Base-by-base conservation (phyloP, 805 yeast species). In the Metschnikowia gruessii region DNA sequence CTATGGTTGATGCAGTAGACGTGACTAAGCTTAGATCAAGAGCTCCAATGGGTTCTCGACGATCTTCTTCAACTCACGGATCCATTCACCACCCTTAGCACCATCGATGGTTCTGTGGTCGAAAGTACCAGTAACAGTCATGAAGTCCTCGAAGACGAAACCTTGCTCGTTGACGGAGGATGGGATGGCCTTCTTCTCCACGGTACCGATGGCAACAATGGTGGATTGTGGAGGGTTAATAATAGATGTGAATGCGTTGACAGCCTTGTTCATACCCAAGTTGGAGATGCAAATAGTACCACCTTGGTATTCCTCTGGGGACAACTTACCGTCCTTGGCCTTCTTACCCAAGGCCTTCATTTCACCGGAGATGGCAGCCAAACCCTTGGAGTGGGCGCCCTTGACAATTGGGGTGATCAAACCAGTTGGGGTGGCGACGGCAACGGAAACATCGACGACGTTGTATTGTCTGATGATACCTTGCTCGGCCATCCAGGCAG, bases 21-120 rank as follows among this genome's bases (percentile, higher is more conserved):
- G 31, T 18, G 29, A 24, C 30, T 18, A 19, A 17, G 22, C 32
- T 74, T 82, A 92, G 69, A 94, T 76, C 69, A 94, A 74, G 71
- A 94, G 75, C 75, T 90, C 96, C 66, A 94, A 80, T 64, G 99
- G 99, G 77, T 94, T 91, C 78, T 94, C 99, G 57, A 94, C 70
- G 56, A 90, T 83, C 61, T 77, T 78, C 82, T 94, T 94, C 72
- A 94, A 79, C 58, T 89, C 96, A 72, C 82, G 89, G 78, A 94
- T 87, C 80, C 82, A 94, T 61, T 94, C 98, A 68, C 95, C 99
- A 61, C 96, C 99, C 60, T 85, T 82, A 46, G 98, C 98, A 65
- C 99, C 99, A 65, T 94, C 99, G 54, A 92, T 84, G 51, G 86
- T 85, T 77, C 97, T 87, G 79, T 94, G 99, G 75, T 94, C 99